Conservation (phyloP, 805 yeast species). For the Wickerhamiella occidentalis region DNA sequence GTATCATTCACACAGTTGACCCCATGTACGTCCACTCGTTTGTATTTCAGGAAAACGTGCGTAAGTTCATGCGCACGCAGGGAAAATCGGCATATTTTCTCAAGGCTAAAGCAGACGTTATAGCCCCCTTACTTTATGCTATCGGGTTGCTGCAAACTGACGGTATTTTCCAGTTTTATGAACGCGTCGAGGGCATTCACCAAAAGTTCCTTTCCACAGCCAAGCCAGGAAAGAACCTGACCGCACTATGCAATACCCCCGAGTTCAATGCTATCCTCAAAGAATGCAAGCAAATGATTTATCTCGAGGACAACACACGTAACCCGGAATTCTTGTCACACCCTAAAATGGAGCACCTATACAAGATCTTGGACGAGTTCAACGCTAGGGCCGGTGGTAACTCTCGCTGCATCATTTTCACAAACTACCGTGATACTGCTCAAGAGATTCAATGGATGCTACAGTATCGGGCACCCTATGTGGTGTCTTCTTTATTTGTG, state of each 20-base stretch:
- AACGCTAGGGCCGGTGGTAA: constrained; percentile 31
- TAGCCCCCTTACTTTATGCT: constrained; percentile 57
- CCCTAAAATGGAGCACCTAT: constrained; percentile 53
- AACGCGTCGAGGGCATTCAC: constrained; percentile 45
- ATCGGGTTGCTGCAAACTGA: constrained; percentile 50
- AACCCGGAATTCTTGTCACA: constrained; percentile 42
- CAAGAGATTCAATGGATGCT: constrained; percentile 60
- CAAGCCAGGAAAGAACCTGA: constrained; percentile 47
- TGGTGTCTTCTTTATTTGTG: constrained; percentile 72
- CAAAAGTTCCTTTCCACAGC: constrained; percentile 18
- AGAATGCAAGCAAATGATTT: constrained; percentile 35
- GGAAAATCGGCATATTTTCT: constrained; percentile 19
- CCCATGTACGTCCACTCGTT: constrained; percentile 36
- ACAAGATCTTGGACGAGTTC: constrained; percentile 46
- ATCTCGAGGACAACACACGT: constrained; percentile 9
- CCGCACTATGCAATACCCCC: constrained; percentile 46
- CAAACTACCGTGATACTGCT: constrained; percentile 84
- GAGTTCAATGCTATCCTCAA: constrained; percentile 36
- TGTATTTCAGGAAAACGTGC: constrained; percentile 23
- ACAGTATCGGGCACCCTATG: constrained; percentile 29
- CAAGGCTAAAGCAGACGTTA: constrained; percentile 35
- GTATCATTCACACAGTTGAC: constrained; percentile 52
- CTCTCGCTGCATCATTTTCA: constrained; percentile 71
- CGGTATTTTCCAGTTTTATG: constrained; percentile 67
- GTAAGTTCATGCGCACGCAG: constrained; percentile 36